These are phyloP conservation scores for Phellopilus nigrolimitatus DNA, from an alignment of 1,284 basidiomycete species.

Conservation along the genomic window DNA sequence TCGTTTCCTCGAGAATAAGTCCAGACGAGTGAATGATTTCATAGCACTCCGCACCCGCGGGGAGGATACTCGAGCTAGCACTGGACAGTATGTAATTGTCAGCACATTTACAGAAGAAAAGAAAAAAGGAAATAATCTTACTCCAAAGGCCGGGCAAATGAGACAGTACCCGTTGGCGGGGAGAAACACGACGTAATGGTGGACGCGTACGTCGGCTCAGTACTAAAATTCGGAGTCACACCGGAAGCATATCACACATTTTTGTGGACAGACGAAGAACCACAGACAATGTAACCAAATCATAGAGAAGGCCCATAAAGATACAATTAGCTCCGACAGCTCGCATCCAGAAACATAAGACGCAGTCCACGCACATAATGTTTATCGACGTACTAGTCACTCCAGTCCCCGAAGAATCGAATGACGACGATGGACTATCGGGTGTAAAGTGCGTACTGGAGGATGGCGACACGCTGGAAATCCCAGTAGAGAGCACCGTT, in stretches of 20 bases:
- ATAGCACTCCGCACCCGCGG: slow-evolving; percentile 14
- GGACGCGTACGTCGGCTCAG: slow-evolving; percentile 10
- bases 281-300: neutral
- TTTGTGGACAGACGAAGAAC: no score
- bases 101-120: neutral
- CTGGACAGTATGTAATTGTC: neutral
- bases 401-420: slow-evolving; percentile 10
- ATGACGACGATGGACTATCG: slow-evolving; percentile 12
- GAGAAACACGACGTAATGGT: slow-evolving; percentile 15
- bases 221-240: no score
- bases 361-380: neutral
- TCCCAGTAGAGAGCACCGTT: no score
- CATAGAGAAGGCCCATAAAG: neutral
- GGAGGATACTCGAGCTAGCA: neutral
- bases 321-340: neutral
- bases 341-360: neutral
- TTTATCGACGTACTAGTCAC: no score
- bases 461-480: neutral
- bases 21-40: slow-evolving; percentile 13
- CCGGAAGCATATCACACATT: no score
- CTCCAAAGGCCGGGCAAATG: neutral
- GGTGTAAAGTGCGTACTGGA: slow-evolving; percentile 1
- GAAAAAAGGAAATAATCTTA: neutral
- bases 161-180: slow-evolving; percentile 8
- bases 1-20: neutral